These are phyloP conservation scores for Meredithiella fracta DNA, from an alignment of 2,329 filamentous ascomycete species.

Conservation along the genomic window DNA sequence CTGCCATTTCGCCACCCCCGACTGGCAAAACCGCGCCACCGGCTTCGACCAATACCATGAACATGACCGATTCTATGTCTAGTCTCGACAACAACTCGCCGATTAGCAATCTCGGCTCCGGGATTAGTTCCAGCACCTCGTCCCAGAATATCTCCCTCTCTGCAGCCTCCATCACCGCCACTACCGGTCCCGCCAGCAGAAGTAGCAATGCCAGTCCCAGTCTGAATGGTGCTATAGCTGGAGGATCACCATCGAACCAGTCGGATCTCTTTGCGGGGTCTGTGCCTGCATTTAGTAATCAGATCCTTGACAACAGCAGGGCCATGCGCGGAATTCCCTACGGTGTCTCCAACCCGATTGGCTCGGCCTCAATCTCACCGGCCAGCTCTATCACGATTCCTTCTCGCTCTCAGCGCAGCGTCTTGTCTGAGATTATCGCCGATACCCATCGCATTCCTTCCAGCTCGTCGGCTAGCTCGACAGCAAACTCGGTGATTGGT, in stretches of 20 bases:
- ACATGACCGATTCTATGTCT: background rate
- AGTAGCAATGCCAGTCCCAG: conserved; percentile 6
- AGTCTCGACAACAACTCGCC: background rate
- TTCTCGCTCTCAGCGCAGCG: background rate
- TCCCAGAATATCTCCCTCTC: background rate
- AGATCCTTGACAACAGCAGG: background rate
- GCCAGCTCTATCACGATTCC: background rate
- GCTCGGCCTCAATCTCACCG: background rate
- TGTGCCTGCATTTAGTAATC: background rate
- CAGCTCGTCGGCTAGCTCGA: background rate
- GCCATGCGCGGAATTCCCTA: background rate
- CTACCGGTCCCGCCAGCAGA: background rate
- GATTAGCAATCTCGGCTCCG: no score
- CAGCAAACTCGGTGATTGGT: background rate
- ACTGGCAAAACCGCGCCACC: background rate
- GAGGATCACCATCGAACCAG: background rate
- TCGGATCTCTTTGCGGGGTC: conserved; percentile 5
- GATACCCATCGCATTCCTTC: conserved; percentile 6
- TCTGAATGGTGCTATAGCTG: background rate
- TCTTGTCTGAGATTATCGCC: conserved; percentile 10
- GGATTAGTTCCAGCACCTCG: background rate
- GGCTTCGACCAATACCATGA: background rate
- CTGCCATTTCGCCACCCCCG: background rate
- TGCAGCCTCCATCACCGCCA: background rate
- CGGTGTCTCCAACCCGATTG: conserved; percentile 1